Conservation (phyloP, 192 early-diverging fungal species). For the Allomyces arbusculus region DNA sequence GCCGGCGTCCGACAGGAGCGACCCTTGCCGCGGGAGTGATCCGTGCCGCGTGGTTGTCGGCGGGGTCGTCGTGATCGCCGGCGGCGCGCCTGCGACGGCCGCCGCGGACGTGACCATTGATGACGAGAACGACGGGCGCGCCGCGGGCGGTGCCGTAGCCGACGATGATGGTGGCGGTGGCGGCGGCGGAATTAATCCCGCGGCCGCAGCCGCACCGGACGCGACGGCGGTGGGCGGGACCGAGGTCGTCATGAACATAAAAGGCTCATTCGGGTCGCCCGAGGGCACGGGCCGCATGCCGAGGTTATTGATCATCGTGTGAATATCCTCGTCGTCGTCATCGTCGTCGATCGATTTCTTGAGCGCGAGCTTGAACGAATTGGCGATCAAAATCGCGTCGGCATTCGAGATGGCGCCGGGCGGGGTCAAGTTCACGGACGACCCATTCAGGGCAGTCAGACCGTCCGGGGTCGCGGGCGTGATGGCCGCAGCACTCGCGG, state of each 20-base stretch:
- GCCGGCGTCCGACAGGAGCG: no score
- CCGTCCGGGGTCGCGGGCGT: no score
- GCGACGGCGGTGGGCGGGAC: not conserved
- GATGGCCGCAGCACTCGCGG: no score
- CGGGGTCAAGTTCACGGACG: no score
- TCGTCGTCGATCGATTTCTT: not conserved
- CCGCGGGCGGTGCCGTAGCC: not conserved
- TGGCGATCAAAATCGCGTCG: not conserved
- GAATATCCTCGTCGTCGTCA: not conserved
- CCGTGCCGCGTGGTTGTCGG: no score
- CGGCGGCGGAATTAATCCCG: not conserved
- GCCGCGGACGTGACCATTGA: no score
- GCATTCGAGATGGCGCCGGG: not conserved
- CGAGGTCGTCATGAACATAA: no score
- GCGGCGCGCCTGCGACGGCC: no score
- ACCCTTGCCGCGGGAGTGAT: no score
- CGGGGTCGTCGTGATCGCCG: no score
- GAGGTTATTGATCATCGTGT: not conserved
- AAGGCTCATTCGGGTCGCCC: not conserved
- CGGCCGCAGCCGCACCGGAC: not conserved
- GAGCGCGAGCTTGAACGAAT: not conserved
- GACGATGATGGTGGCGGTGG: not conserved
- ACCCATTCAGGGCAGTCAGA: no score
- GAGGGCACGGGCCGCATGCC: not conserved
- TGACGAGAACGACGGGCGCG: not conserved